Conservation (phyloP, 2,329 filamentous ascomycete genomes). For the Colletotrichum eremochloae region DNA sequence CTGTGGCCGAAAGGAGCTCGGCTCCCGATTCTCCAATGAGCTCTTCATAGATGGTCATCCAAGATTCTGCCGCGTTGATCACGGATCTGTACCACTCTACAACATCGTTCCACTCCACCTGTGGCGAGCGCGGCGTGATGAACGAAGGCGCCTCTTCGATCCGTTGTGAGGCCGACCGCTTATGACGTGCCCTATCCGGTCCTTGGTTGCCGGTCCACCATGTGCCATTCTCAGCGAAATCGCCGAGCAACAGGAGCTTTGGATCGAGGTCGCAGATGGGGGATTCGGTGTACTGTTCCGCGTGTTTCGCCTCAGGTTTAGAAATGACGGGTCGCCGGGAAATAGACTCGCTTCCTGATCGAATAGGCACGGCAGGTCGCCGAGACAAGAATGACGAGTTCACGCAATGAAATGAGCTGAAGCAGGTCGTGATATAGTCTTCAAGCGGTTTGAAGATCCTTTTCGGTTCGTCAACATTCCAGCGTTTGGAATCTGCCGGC, state of each 20-base stretch:
- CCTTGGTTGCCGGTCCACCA: slow-evolving; percentile 80
- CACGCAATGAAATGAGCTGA: slow-evolving; percentile 78
- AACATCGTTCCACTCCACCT: slow-evolving; percentile 81
- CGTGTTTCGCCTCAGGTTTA: slow-evolving; percentile 50
- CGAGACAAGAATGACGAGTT: slow-evolving; percentile 79
- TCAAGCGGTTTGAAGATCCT: slow-evolving; percentile 82
- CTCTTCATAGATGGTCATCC: slow-evolving; percentile 72
- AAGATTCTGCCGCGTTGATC: slow-evolving; percentile 75
- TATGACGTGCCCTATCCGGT: slow-evolving; percentile 44
- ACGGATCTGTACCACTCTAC: slow-evolving; percentile 81
- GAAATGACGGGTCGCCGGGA: slow-evolving; percentile 51
- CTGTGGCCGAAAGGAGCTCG: slow-evolving; percentile 51
- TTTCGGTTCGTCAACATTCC: slow-evolving; percentile 57
- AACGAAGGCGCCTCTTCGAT: slow-evolving; percentile 53
- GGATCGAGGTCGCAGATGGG: slow-evolving; percentile 76
- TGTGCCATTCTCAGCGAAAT: slow-evolving; percentile 83
- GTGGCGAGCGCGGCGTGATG: slow-evolving; percentile 72
- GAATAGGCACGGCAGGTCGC: slow-evolving; percentile 31
- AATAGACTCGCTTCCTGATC: slow-evolving; percentile 46
- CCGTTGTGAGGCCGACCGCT: slow-evolving; percentile 51
- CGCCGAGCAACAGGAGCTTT: slow-evolving; percentile 79
- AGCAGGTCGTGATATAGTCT: slow-evolving; percentile 79
- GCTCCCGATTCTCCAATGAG: slow-evolving; percentile 54
- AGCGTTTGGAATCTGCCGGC: slow-evolving; percentile 35
- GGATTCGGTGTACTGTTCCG: slow-evolving; percentile 54